These are phyloP conservation scores for Serendipita sp. DNA, from an alignment of 768 basidiomycete species.

Conservation along the genomic window DNA sequence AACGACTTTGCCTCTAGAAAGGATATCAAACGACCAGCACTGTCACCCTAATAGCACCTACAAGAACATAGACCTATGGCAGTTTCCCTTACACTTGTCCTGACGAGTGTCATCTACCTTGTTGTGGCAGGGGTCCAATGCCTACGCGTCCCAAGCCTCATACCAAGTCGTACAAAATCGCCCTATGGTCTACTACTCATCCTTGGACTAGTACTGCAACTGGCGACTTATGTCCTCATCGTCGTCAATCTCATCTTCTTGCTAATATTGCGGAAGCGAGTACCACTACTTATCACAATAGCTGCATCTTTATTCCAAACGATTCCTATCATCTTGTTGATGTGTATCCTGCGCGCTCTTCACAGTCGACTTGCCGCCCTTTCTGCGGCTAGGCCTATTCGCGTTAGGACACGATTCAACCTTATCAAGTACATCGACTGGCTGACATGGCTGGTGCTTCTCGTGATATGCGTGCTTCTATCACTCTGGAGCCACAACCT, in stretches of 20 bases:
- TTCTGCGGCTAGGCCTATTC: neutral
- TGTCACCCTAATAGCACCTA: neutral
- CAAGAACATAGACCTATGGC: too few species aligned
- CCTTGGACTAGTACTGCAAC: neutral
- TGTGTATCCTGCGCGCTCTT: neutral
- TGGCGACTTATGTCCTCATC: neutral
- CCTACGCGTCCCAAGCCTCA: neutral
- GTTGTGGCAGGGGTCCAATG: neutral
- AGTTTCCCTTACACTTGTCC: neutral
- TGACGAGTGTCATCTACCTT: neutral
- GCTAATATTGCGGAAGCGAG: neutral
- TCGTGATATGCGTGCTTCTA: neutral
- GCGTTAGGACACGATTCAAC: neutral
- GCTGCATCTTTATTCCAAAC: neutral
- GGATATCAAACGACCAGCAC: neutral
- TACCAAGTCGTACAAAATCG: neutral
- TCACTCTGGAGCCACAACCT: neutral
- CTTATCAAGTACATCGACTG: neutral
- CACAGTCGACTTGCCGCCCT: neutral
- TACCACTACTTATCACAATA: neutral
- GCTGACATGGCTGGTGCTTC: neutral
- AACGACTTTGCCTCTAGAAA: neutral
- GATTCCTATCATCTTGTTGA: neutral
- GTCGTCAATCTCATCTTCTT: constrained; percentile 1
- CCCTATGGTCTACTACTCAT: neutral